Evolutionary conservation across 306 rosid genomes (phyloP).

Genomic region (Spatholobus suberectus): DNA sequence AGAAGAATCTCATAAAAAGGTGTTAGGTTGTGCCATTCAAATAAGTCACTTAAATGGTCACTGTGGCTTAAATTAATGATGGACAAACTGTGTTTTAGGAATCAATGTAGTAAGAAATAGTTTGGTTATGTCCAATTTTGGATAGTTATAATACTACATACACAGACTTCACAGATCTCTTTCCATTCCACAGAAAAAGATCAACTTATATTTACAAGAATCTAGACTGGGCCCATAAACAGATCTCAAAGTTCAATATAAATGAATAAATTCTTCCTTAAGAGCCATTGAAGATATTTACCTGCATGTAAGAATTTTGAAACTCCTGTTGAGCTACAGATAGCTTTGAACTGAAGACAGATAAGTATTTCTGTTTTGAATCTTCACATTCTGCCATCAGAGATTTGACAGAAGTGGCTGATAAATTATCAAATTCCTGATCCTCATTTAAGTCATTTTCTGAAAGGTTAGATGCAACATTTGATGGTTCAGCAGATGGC

Average conservation of each 20-base stretch:
- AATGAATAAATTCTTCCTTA: not conserved
- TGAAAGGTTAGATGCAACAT: conserved; percentile 40
- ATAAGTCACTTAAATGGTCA: conserved; percentile 1
- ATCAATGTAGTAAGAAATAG: conserved; percentile 18
- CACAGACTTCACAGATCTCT: conserved; percentile 15
- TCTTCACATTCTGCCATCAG: conserved; percentile 65
- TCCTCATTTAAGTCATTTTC: conserved; percentile 44
- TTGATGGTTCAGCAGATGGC: conserved; percentile 48
- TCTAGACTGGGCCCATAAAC: conserved; percentile 1
- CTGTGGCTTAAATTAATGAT: conserved; percentile 8
- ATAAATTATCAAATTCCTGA: conserved; percentile 45
- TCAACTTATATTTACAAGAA: conserved; percentile 27
- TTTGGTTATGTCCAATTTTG: conserved; percentile 33
- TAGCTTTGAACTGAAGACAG: conserved; percentile 77
- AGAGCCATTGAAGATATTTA: conserved; percentile 46
- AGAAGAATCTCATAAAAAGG: conserved; percentile 14
- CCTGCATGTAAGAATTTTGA: conserved; percentile 71
- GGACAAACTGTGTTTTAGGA: not conserved
- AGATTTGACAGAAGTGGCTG: conserved; percentile 51
- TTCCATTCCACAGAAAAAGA: conserved; percentile 12
- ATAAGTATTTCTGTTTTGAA: conserved; percentile 73
- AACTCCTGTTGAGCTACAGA: conserved; percentile 75
- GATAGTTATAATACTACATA: conserved; percentile 9
- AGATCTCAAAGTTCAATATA: conserved; percentile 13
- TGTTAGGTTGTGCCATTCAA: not conserved